phyloP scores from a whole-genome alignment of 306 rosid genomes.

The Cicer cuneatum region DNA sequence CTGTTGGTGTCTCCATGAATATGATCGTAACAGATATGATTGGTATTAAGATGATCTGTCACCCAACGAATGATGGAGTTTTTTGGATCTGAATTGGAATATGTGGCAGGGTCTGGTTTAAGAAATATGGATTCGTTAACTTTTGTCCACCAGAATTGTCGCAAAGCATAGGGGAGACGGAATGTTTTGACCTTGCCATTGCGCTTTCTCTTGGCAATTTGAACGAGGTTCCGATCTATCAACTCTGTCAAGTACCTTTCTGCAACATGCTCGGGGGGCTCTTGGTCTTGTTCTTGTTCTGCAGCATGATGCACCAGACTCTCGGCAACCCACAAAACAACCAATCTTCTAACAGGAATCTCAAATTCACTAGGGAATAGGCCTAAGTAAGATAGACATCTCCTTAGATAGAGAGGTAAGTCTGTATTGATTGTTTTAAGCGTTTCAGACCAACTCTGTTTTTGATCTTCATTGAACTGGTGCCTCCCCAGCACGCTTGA shows the following conservation, averaged over 20 bases:
- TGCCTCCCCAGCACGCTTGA: background rate
- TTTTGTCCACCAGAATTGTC: conserved; percentile 11
- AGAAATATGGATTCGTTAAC: background rate
- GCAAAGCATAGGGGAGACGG: conserved; percentile 23
- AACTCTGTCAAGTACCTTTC: conserved; percentile 35
- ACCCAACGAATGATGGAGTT: background rate
- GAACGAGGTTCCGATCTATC: conserved; percentile 40
- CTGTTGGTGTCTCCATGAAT: conserved; percentile 18
- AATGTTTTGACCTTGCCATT: conserved; percentile 49
- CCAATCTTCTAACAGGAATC: conserved; percentile 50
- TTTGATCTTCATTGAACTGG: background rate
- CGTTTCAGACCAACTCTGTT: background rate
- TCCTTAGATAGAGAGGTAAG: background rate
- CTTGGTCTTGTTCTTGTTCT: background rate
- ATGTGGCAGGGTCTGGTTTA: background rate
- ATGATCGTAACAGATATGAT: background rate
- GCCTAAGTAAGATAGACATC: conserved; percentile 29
- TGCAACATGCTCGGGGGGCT: conserved; percentile 39
- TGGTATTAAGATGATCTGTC: background rate
- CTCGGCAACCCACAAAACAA: conserved; percentile 52
- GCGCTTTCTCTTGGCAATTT: conserved; percentile 30
- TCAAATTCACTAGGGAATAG: conserved; percentile 41
- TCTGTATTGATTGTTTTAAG: background rate
- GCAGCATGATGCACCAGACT: background rate
- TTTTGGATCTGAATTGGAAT: background rate